A percentile compares a stretch with the other conserved stretches of the same genome.
These are phyloP conservation scores for Aureobasidium musti DNA, from an alignment of 2,329 filamentous ascomycete species.

Conservation along the genomic window DNA sequence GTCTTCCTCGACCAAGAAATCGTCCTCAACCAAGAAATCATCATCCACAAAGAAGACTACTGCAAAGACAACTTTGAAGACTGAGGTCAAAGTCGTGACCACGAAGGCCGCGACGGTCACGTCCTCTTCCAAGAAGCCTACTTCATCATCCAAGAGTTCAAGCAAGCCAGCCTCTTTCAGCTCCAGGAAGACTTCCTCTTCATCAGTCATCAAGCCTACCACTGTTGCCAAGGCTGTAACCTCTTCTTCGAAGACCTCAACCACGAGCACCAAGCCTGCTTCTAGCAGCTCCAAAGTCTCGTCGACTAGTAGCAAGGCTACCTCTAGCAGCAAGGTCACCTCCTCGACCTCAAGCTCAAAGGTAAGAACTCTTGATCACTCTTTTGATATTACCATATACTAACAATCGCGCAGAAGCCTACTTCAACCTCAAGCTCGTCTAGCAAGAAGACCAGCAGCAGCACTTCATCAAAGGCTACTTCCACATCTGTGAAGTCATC, in stretches of 20 bases:
- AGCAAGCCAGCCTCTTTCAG: neutral
- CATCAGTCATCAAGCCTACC: neutral
- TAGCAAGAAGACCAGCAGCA: neutral
- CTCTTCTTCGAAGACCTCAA: neutral
- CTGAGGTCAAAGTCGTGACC: slow-evolving; percentile 8
- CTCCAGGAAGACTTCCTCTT: slow-evolving; percentile 2
- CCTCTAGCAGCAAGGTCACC: slow-evolving; percentile 2
- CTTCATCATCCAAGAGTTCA: neutral
- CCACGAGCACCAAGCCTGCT: neutral
- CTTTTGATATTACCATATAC: neutral
- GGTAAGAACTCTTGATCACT: neutral
- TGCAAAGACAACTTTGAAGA: slow-evolving; percentile 16
- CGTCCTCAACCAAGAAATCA: slow-evolving; percentile 3
- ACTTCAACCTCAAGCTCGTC: slow-evolving; percentile 7
- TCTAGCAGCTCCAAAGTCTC: slow-evolving; percentile 11
- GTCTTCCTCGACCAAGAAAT: slow-evolving; percentile 11
- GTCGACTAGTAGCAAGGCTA: neutral
- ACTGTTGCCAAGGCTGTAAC: slow-evolving; percentile 12
- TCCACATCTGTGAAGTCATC: slow-evolving; percentile 14
- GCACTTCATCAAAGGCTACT: slow-evolving; percentile 12
- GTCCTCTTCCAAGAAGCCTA: neutral
- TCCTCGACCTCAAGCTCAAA: slow-evolving; percentile 1
- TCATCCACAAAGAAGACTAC: neutral
- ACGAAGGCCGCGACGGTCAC: neutral
- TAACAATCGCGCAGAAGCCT: neutral